Base-by-base conservation (phyloP, 176 grass and related monocot species). In the Carex scoparia region DNA sequence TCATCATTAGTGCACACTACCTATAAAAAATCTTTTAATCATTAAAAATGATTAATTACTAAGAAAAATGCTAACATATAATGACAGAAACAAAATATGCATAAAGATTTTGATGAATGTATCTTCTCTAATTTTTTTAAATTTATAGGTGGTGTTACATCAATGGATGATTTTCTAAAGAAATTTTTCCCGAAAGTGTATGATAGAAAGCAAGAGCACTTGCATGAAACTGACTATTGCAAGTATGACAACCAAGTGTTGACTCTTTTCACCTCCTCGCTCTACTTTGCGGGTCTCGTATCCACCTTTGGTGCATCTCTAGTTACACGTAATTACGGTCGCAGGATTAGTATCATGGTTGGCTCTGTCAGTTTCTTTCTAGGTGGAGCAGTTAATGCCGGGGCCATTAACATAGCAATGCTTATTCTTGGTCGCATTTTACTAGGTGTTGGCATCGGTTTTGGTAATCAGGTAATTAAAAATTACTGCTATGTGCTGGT, bases 231-330 rank as follows among this genome's bases (percentile, higher is more conserved):
- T 8, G 96, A 99, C 84, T 99, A 99, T 85, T 99, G 96, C 91
- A 95, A 99, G 70, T 99, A 95, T 69, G 96, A 99, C 93, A 91
- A 96, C 85, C 93, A 99, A 84, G 0, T 99, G 33, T 71, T 99
- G 37, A 99, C 96, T 14, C 91, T 99, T 81, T 99, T 99, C 93
- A 99, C 93, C 0, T 95, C 96, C 0, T 95, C 91, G 1, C 96
- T 99, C 84, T 99, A 99, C 85, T 99, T 99, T 84, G 96, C 96
- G 0, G 93, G 88, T 5, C 93, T 99, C 6, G 61, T 99, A 37
- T 99, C 96, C 85, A 95, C 96, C 38, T 99, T 99, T 80, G 96
- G 85, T 15, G 96, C 93, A 59, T 99, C 93, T 4, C 37, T 87
- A n/a, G 88, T 99, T 35, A 99, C 96, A 19, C 84, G 89, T 61